Base-by-base conservation (phyloP, 345 rosid species). In the Geranium rotundifolium region DNA sequence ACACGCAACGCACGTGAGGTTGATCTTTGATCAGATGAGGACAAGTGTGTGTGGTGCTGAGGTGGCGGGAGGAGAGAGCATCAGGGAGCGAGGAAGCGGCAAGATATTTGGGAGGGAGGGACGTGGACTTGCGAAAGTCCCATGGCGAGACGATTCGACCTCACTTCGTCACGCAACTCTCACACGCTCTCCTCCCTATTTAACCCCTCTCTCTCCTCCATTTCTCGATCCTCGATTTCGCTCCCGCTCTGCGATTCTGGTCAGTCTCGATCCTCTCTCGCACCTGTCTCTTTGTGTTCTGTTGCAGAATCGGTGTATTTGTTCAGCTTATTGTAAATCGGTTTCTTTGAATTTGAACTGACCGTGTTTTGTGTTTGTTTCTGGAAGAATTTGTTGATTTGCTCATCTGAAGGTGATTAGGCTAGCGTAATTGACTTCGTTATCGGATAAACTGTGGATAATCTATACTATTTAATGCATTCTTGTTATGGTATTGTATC, bases 121-220 rank as follows among this genome's bases (percentile, higher is more conserved):
- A 73, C 77, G 79, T 50, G 7, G 87, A 72, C 90, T 73, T 57
- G 90, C 69, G 95, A 57, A 76, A 29, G 77, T 58, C 88, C 68
- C 79, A 78, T 77, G 95, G 84, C 76, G 67, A 66, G 65, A 64
- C 69, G 70, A 65, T 60, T 56, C 66, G 17, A 59, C 69, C 91
- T 74, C 74, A 69, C 73, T 58, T 72, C 23, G 65, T 81, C 90
- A 87, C 95, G 97, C 95, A 81, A 75, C 69, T 63, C 56, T 75
- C 90, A 78, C 95, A 72, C 73, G 76, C 81, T 29, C 31, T 16
- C 71, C 75, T 23, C 67, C 79, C 55, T 74, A 71, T 66, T 58
- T 60, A 41, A 18, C 57, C 64, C 56, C 59, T 9, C 20, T 55
- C 20, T 55, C 57, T 18, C 19, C 55, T 34, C 37, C 7, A 34